phyloP scores from a whole-genome alignment of 1,284 basidiomycete genomes.

The Baeospora myosura region DNA sequence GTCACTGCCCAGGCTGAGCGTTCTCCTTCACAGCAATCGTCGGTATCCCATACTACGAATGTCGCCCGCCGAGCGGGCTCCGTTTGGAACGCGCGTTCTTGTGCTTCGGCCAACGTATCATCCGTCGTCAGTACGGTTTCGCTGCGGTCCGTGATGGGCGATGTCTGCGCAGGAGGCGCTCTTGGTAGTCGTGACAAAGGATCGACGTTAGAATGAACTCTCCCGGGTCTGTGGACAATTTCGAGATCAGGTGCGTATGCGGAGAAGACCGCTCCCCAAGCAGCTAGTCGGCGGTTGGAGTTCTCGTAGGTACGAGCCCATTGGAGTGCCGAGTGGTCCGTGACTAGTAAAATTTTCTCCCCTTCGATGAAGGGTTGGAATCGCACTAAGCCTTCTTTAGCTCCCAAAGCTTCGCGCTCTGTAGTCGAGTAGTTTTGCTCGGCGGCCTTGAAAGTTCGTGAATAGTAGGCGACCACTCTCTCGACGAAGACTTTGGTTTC shows the following conservation, averaged over 20 bases:
- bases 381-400: conserved; percentile 22
- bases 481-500: conserved; percentile 22
- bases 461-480: conserved; percentile 25
- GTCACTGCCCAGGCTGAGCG: not conserved
- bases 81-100: too few species aligned
- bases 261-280: conserved; percentile 22
- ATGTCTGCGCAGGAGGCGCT: not conserved
- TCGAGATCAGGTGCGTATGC: conserved; percentile 20
- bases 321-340: conserved; percentile 25
- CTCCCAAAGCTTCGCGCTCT: conserved; percentile 21
- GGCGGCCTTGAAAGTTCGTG: conserved; percentile 11
- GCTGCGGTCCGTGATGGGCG: not conserved
- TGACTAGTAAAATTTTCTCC: conserved; percentile 17
- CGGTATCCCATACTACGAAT: not conserved
- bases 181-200: conserved; percentile 12
- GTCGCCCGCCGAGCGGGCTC: not conserved
- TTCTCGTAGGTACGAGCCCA: conserved; percentile 26
- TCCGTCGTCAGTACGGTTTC: not conserved
- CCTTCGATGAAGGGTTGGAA: conserved; percentile 21
- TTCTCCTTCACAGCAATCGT: not conserved
- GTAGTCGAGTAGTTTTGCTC: conserved; percentile 6
- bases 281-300: conserved; percentile 19
- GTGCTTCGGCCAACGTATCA: too few species aligned
- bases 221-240: conserved; percentile 23
- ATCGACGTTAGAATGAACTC: conserved; percentile 26